Base-by-base conservation (phyloP, 2,329 filamentous ascomycete species). In the Cladosporium phlei region DNA sequence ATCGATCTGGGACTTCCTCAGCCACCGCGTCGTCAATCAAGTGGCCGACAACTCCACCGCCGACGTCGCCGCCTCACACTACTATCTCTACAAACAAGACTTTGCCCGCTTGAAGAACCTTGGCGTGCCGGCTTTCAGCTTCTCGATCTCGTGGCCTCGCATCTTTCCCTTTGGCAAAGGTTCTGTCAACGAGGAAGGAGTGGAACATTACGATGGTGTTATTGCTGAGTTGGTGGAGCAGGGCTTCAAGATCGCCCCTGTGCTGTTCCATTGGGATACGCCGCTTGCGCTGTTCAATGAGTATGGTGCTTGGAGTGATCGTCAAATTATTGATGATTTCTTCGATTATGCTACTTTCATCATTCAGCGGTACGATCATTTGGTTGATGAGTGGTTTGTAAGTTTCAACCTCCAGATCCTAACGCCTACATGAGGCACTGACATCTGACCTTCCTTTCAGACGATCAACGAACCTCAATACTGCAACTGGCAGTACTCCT, bases 51-150 rank as follows among this genome's bases (percentile, higher is more conserved):
- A 57, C 52, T 56, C 60, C 0, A 68, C 45, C 35, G 45, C 57
- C 5, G 77, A 80, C 53, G 61, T 79, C n/a, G 70, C 69, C 1
- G 68, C 69, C 40, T 66, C 72, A 39, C 70, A 74, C 44, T 75
- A 75, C 52, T 74, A 40, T 20, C 29, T 47, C n/a, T 47, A 47
- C 37, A 47, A 47, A 29, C 45, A 47, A 34, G 45, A 47, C 35
- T 22, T 47, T 17, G 45, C 45, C 66, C 44, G 65, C 64, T 22
- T 76, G 69, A 58, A 72, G 5, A 63, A 65, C 2, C 49, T 67
- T 7, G 65, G 65, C 5, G 52, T 66, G 3, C 59, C 60, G 9
- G 54, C 59, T 6, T 67, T 64, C 46, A 63, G 59, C 16, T 75
- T 76, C 58, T 69, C 66, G 2, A 69, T 76, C 33, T 63, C 72